phyloP scores from a whole-genome alignment of 345 rosid species.

The Eucalyptus camaldulensis region DNA sequence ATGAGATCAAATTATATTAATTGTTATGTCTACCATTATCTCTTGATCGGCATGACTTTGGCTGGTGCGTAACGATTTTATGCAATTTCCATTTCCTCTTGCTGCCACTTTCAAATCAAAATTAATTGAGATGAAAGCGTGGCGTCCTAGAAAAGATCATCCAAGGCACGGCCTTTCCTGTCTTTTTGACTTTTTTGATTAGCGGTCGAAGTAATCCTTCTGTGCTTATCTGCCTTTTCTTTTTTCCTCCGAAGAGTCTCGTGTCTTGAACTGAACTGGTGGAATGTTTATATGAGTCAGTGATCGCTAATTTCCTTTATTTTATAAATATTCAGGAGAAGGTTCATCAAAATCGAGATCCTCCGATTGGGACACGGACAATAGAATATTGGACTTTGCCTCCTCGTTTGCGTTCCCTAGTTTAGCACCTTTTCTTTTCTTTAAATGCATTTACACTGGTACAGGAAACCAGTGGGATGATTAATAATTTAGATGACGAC shows the following conservation, averaged over 20 bases:
- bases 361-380: background rate
- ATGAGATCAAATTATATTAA: no score
- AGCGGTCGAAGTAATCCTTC: background rate
- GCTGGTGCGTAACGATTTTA: background rate
- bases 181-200: background rate
- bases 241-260: background rate
- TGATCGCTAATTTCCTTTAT: background rate
- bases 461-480: background rate
- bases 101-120: background rate
- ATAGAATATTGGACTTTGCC: background rate
- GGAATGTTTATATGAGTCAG: background rate
- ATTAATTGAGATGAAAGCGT: background rate
- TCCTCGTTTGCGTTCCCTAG: background rate
- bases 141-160: background rate
- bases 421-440: background rate
- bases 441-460: background rate
- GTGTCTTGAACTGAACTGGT: background rate
- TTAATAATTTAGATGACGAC: no score
- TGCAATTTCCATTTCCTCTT: background rate
- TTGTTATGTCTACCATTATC: no score
- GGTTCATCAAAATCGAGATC: background rate
- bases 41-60: background rate
- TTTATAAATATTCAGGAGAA: background rate
- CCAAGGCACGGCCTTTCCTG: background rate
- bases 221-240: background rate